Evolutionary conservation across 768 basidiomycete genomes (phyloP).

Genomic region (Leccinellum albellum): DNA sequence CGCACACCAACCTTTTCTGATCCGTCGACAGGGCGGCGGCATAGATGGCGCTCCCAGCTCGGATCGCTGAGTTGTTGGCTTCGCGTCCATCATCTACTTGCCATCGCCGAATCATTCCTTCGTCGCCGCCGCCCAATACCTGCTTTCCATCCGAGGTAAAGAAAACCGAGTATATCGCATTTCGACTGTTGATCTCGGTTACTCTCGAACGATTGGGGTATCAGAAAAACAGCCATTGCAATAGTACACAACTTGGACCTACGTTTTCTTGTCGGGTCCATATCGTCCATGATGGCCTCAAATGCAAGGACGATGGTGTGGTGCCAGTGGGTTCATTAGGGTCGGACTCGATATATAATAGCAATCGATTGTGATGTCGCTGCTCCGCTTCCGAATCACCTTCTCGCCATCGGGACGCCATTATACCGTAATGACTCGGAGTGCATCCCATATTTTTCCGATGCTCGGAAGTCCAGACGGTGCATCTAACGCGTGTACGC

Average conservation of each 20-base stretch:
- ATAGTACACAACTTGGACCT: background rate
- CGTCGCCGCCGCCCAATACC: background rate
- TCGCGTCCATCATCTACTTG: background rate
- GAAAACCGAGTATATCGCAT: background rate
- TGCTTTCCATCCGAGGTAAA: background rate
- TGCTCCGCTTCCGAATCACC: background rate
- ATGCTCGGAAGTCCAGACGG: too few relatives aligned
- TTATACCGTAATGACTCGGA: too few relatives aligned
- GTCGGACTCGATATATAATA: background rate
- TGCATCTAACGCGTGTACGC: too few relatives aligned
- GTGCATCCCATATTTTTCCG: background rate
- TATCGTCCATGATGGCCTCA: background rate
- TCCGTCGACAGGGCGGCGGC: background rate
- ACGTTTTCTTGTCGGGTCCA: background rate
- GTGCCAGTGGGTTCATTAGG: background rate
- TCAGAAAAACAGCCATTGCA: background rate
- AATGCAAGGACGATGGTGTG: background rate
- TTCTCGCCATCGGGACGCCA: background rate
- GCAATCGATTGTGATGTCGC: background rate
- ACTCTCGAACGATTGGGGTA: background rate
- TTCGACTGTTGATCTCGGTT: background rate
- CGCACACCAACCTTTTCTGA: background rate
- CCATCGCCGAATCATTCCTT: constrained; percentile 2
- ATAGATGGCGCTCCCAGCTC: background rate
- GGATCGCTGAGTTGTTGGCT: background rate